A percentile compares a stretch with the other conserved stretches of the same genome.
Evolutionary conservation across 805 yeast genomes (phyloP).

Genomic region (Monosporozyma aerobia): DNA sequence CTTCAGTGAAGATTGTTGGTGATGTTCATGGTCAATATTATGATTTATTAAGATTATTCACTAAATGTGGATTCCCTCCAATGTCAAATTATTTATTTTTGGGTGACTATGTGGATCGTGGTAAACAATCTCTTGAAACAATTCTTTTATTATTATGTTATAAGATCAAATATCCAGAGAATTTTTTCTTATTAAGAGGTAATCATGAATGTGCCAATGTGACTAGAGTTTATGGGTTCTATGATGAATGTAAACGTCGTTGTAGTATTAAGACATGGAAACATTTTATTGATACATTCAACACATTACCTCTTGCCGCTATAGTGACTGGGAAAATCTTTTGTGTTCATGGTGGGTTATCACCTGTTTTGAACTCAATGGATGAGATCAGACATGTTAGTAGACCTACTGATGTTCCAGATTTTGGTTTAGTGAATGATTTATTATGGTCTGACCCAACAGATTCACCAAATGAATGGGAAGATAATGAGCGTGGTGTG

Average conservation of each 20-base stretch:
- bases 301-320: conserved; percentile 90
- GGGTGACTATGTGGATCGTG: conserved; percentile 96
- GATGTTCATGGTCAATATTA: conserved; percentile 96
- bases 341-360: conserved; percentile 76
- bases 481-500: conserved; percentile 73
- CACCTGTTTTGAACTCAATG: conserved; percentile 57
- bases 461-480: conserved; percentile 49
- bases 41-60: conserved; percentile 80
- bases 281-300: conserved; percentile 83
- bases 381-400: conserved; percentile 59
- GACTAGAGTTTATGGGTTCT: conserved; percentile 92
- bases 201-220: conserved; percentile 97
- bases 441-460: conserved; percentile 79
- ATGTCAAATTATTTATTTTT: conserved; percentile 80
- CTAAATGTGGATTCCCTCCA: conserved; percentile 96
- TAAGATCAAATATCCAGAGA: conserved; percentile 93
- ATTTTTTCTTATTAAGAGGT: conserved; percentile 87
- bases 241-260: conserved; percentile 93
- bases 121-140: conserved; percentile 91
- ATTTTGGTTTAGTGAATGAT: conserved; percentile 65
- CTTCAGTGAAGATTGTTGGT: conserved; percentile 76
- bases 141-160: conserved; percentile 77
- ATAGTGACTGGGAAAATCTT: conserved; percentile 89
- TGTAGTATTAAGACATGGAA: conserved; percentile 91
- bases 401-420: conserved; percentile 78